These are phyloP conservation scores for Circinella minor DNA, from an alignment of 371 early-diverging fungal genomes.

Conservation along the genomic window DNA sequence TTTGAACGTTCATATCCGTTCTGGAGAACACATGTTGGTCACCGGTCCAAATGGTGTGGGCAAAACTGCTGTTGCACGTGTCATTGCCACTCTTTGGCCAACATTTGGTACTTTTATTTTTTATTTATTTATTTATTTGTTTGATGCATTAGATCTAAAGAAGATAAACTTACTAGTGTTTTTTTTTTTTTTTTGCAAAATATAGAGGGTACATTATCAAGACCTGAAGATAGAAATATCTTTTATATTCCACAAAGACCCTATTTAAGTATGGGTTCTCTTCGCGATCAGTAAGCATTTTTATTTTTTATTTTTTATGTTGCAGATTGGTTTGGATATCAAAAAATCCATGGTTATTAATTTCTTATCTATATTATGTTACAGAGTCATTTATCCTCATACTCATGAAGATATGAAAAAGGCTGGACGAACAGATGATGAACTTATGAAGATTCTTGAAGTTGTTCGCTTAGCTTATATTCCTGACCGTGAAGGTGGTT, in stretches of 20 bases:
- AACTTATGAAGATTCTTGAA: slow-evolving; percentile 72
- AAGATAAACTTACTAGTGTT: neutral
- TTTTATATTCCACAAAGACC: slow-evolving; percentile 92
- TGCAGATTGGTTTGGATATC: neutral
- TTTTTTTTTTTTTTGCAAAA: neutral
- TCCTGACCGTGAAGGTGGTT: slow-evolving; percentile 87
- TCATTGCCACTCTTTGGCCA: slow-evolving; percentile 90
- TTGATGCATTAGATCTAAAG: neutral
- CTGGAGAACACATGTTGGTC: slow-evolving; percentile 71
- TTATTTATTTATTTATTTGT: neutral
- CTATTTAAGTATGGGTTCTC: slow-evolving; percentile 82
- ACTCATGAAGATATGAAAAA: slow-evolving; percentile 76
- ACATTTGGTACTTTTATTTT: slow-evolving; percentile 56
- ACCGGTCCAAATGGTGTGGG: slow-evolving; percentile 88
- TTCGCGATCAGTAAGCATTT: slow-evolving; percentile 78
- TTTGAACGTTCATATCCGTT: slow-evolving; percentile 62
- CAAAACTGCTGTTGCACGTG: slow-evolving; percentile 81
- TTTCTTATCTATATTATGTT: neutral
- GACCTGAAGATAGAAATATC: slow-evolving; percentile 70
- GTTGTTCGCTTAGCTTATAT: slow-evolving; percentile 77
- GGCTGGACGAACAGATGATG: slow-evolving; percentile 77
- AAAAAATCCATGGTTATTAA: neutral
- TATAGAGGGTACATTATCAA: slow-evolving; percentile 66
- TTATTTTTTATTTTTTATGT: too few species aligned
- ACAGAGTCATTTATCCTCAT: slow-evolving; percentile 85